Conservation (phyloP, 306 rosid species). For the Corylus avellana region DNA sequence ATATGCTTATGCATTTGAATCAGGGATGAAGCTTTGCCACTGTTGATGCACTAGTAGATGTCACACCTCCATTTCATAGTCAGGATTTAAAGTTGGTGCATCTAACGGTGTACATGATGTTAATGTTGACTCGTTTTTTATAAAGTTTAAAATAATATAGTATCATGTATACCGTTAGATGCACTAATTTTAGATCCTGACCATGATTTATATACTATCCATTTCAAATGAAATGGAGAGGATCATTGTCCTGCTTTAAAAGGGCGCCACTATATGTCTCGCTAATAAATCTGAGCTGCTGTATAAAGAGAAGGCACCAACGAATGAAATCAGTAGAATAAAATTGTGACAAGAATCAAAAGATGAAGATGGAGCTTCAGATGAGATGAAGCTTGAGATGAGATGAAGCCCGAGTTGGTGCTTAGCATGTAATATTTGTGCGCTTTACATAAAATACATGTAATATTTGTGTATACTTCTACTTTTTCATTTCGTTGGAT, state of each 20-base stretch:
- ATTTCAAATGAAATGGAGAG: too few species aligned
- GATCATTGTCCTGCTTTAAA: background rate
- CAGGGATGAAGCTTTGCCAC: slow-evolving; percentile 32
- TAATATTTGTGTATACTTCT: too few species aligned
- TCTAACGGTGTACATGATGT: too few species aligned
- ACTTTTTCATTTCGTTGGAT: too few species aligned
- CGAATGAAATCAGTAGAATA: background rate
- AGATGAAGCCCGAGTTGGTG: background rate
- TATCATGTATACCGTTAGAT: too few species aligned
- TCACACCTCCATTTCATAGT: too few species aligned
- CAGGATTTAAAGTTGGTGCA: too few species aligned
- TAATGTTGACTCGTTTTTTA: too few species aligned
- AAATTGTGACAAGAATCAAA: background rate
- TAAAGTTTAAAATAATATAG: too few species aligned
- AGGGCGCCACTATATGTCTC: background rate
- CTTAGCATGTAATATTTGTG: background rate
- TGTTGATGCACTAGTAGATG: slow-evolving; percentile 5
- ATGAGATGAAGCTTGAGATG: too few species aligned
- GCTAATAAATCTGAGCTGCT: background rate
- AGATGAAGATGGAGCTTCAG: background rate
- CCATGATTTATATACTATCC: too few species aligned
- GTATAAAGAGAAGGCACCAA: background rate
- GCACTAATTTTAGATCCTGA: too few species aligned
- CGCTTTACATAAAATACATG: background rate
- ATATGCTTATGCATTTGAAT: slow-evolving; percentile 39